Percentiles rank a stretch among this genome's conserved stretches.
Evolutionary conservation across 2,329 filamentous ascomycete genomes (phyloP).

Genomic region (Cladosporium sp.): DNA sequence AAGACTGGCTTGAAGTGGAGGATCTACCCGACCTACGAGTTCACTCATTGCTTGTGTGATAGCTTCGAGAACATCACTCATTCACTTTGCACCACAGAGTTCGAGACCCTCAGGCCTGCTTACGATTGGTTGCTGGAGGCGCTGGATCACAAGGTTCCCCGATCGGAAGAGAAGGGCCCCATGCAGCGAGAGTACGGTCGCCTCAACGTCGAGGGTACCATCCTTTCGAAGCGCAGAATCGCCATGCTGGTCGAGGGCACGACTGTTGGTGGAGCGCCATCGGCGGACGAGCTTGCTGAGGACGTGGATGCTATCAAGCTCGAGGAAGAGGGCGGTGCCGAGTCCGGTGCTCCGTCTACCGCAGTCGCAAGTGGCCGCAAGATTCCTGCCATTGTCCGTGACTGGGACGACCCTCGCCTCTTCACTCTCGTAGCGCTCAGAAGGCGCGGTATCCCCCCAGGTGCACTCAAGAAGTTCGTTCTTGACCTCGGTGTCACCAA

Average conservation of each 20-base stretch:
- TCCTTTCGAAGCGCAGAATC: constrained; percentile 84
- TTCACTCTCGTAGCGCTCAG: constrained; percentile 84
- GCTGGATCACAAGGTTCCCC: constrained; percentile 74
- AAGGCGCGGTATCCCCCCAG: constrained; percentile 81
- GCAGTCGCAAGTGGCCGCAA: constrained; percentile 27
- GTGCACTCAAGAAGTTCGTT: constrained; percentile 84
- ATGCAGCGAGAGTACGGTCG: constrained; percentile 90
- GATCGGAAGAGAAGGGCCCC: constrained; percentile 55
- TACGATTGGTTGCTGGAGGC: constrained; percentile 89
- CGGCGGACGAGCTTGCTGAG: constrained; percentile 28
- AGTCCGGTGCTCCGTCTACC: constrained; percentile 31
- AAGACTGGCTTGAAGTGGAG: constrained; percentile 81
- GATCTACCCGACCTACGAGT: constrained; percentile 95
- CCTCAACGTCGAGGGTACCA: constrained; percentile 77
- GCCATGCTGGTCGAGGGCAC: constrained; percentile 73
- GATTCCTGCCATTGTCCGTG: constrained; percentile 64
- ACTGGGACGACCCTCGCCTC: constrained; percentile 88
- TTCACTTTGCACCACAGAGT: constrained; percentile 90
- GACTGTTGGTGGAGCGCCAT: constrained; percentile 35
- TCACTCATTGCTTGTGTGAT: constrained; percentile 82
- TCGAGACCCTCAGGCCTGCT: constrained; percentile 77
- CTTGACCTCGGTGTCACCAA: constrained; percentile 91
- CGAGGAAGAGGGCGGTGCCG: constrained; percentile 43
- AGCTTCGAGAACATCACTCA: constrained; percentile 91
- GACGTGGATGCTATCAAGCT: constrained; percentile 43